Base-by-base conservation (phyloP, 2,329 filamentous ascomycete species). In the Didymella arachidicola region DNA sequence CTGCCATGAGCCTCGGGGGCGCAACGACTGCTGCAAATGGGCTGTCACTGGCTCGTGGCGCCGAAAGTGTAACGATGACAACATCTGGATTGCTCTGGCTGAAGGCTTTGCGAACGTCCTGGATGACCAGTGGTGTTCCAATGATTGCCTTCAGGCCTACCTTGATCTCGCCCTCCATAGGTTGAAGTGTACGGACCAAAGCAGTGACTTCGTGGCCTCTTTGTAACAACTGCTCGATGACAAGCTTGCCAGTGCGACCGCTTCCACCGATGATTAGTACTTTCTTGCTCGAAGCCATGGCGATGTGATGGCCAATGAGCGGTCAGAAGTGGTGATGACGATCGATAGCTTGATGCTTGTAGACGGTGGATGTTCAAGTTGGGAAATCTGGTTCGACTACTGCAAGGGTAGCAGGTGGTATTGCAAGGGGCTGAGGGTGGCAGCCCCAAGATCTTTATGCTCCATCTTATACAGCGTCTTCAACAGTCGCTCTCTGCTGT, bases 41-140 rank as follows among this genome's bases (percentile, higher is more conserved):
- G 36, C 74, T 82, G 53, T 82, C 81, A 22, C 72, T 77, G 7
- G 71, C 72, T 32, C 83, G 79, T 6, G 78, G 77, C 1, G 82
- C 79, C 59, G 78, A 81, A 12, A 87, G 79, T 0, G 84, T 81
- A 19, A 82, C 74, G 36, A 86, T 72, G 25, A 86, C 74, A 5
- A 78, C 80, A 43, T 77, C 50, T 7, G 71, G 66, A 3, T 32
- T 44, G 30, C 60, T 61, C 14, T 57, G 39, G 10, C 34, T 18
- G 57, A 82, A 74, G 2, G 79, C 79, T 36, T 44, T 59, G 39
- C 70, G 65, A 44, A 84, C 69, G 64, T 80, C 75, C n/a, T 69
- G 36, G 30, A 64, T 62, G 11, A 75, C 73, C 29, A 77, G 62
- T 2, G 79, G 77, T 18, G 61, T 65, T 5, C 82, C 81, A 55